Conservation (phyloP, 2,329 filamentous ascomycete genomes). For the Trichoderma aggressivum region DNA sequence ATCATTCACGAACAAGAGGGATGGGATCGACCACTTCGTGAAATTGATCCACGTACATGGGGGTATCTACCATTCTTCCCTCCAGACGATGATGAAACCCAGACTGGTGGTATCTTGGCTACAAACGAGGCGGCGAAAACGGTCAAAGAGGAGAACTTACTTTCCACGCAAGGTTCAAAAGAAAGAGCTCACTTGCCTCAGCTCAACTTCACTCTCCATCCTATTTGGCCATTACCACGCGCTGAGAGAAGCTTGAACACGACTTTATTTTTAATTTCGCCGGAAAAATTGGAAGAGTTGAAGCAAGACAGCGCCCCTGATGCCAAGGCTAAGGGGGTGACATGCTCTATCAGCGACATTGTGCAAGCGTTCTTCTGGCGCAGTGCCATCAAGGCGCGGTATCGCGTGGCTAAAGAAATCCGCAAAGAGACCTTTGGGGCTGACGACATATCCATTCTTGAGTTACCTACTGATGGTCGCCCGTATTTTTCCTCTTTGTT, state of each 20-base stretch:
- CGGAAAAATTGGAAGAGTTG: conserved; percentile 26
- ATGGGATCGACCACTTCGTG: conserved; percentile 20
- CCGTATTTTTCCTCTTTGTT: conserved; percentile 30
- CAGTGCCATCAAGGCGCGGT: conserved; percentile 33
- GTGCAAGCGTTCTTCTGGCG: conserved; percentile 41
- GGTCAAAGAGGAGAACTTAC: neutral
- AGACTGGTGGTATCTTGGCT: neutral
- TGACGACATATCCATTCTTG: conserved; percentile 32
- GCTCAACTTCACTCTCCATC: conserved; percentile 27
- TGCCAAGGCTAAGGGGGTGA: conserved; percentile 20
- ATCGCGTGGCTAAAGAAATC: conserved; percentile 30
- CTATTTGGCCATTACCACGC: conserved; percentile 30
- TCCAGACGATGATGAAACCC: neutral
- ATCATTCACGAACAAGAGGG: conserved; percentile 30
- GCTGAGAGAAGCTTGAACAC: conserved; percentile 29
- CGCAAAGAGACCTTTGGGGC: conserved; percentile 21
- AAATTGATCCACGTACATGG: conserved; percentile 29
- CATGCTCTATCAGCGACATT: conserved; percentile 36
- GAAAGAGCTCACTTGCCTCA: conserved; percentile 21
- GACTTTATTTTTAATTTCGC: conserved; percentile 32
- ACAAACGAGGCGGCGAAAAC: neutral
- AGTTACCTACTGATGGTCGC: conserved; percentile 33
- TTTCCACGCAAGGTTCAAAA: neutral
- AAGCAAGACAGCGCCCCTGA: neutral
- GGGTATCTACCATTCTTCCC: neutral